These are phyloP conservation scores for Hordeum pubiflorum DNA, from an alignment of 202 grass and related monocot species.

Conservation along the genomic window DNA sequence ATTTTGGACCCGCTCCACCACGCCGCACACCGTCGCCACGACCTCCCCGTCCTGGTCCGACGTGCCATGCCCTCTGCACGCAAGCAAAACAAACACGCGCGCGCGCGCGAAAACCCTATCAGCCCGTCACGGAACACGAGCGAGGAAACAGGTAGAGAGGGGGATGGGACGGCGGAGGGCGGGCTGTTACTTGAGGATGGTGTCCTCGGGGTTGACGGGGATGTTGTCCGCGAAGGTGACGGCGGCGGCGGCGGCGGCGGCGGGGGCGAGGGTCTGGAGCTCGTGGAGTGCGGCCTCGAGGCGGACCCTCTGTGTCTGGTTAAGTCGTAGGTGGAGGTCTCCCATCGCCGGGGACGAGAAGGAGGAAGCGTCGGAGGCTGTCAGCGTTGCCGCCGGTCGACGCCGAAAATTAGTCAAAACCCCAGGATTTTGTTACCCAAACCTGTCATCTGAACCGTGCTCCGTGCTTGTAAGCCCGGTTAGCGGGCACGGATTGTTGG, in stretches of 20 bases:
- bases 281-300: neutral
- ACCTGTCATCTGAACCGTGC: neutral
- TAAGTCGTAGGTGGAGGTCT: neutral
- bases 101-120: neutral
- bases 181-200: constrained; percentile 31
- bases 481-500: too few relatives aligned
- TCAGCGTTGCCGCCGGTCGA: neutral
- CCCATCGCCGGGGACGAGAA: neutral
- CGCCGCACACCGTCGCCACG: constrained; percentile 74
- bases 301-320: neutral
- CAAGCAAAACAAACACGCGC: neutral
- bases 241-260: neutral
- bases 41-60: constrained; percentile 61
- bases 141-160: neutral
- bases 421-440: neutral
- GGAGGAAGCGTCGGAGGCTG: neutral
- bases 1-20: constrained; percentile 88
- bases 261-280: neutral
- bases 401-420: neutral
- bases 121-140: neutral
- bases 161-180: neutral
- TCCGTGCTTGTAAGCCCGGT: neutral
- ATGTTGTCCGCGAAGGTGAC: neutral
- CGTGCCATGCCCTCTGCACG: constrained; percentile 67
- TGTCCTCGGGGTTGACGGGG: neutral